These are phyloP conservation scores for Tricholoma saponaceum DNA, from an alignment of 768 basidiomycete genomes.

Conservation along the genomic window DNA sequence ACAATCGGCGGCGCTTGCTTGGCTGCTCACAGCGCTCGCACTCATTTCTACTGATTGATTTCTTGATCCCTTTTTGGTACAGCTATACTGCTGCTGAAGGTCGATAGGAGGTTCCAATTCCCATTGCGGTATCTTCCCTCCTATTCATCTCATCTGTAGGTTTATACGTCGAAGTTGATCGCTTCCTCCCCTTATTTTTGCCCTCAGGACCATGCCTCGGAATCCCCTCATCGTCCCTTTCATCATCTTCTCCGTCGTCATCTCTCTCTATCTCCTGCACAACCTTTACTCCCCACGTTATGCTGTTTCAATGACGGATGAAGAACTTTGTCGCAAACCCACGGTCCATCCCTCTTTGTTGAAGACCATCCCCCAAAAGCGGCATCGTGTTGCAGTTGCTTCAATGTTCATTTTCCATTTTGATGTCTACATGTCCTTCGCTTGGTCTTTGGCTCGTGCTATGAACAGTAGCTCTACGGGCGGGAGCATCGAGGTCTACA, in stretches of 20 bases:
- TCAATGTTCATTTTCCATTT: conserved; percentile 30
- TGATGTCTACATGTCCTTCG: conserved; percentile 35
- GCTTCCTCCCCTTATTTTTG: background rate
- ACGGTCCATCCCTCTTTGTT: background rate
- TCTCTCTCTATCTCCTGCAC: conserved; percentile 7
- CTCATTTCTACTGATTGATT: no score
- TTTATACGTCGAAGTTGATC: background rate
- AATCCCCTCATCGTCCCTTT: background rate
- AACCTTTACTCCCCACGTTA: background rate
- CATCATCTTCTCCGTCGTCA: conserved; percentile 1
- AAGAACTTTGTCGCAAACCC: background rate
- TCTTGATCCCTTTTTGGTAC: no score
- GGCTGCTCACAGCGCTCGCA: no score
- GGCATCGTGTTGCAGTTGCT: conserved; percentile 30
- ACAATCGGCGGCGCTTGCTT: no score
- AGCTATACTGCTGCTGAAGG: background rate
- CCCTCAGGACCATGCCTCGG: background rate
- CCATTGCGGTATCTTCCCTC: background rate
- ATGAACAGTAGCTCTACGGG: conserved; percentile 13
- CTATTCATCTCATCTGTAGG: no score
- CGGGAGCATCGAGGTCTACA: conserved; percentile 27
- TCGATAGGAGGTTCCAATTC: background rate
- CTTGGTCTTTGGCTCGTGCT: conserved; percentile 27
- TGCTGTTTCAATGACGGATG: background rate
- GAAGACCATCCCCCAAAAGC: conserved; percentile 9